Percentiles rank a stretch among this genome's conserved stretches.
phyloP scores from a whole-genome alignment of 495 filamentous ascomycete species.

The Darksidea phi region DNA sequence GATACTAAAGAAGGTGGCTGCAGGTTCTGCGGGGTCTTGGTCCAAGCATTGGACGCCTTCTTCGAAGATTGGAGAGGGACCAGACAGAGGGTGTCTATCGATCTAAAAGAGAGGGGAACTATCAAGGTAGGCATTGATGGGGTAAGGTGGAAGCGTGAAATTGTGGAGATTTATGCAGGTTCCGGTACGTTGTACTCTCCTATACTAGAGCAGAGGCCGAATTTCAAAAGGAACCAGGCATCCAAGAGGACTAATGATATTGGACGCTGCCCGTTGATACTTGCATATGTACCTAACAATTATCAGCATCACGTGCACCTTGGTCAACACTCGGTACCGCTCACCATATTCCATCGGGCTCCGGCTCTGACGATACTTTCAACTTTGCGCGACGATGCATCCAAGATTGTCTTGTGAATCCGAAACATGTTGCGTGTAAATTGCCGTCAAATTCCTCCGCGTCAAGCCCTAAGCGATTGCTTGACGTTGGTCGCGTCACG shows the following conservation, averaged over 20 bases:
- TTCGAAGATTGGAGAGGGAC: conserved; percentile 24
- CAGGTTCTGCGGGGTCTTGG: conserved; percentile 25
- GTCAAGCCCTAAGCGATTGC: conserved; percentile 13
- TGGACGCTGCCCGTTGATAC: no score
- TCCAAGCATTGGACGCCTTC: conserved; percentile 27
- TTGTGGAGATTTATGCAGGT: conserved; percentile 21
- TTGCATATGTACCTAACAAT: neutral
- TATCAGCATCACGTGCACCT: conserved; percentile 20
- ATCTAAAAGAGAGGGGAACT: conserved; percentile 22
- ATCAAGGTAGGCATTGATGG: conserved; percentile 24
- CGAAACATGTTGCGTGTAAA: conserved; percentile 26
- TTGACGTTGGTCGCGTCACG: conserved; percentile 29
- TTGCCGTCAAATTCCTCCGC: conserved; percentile 1
- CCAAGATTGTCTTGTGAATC: conserved; percentile 27
- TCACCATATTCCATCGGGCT: conserved; percentile 23
- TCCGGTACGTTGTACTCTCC: conserved; percentile 17
- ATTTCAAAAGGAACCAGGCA: no score
- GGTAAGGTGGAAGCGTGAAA: conserved; percentile 8
- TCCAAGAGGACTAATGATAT: no score
- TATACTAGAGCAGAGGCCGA: no score
- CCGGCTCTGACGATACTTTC: conserved; percentile 30
- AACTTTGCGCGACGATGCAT: conserved; percentile 30
- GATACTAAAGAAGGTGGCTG: conserved; percentile 13
- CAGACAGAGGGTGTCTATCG: conserved; percentile 12
- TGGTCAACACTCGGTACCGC: conserved; percentile 31